Conservation (phyloP, 805 yeast species). For the Ogataea siamensis region DNA sequence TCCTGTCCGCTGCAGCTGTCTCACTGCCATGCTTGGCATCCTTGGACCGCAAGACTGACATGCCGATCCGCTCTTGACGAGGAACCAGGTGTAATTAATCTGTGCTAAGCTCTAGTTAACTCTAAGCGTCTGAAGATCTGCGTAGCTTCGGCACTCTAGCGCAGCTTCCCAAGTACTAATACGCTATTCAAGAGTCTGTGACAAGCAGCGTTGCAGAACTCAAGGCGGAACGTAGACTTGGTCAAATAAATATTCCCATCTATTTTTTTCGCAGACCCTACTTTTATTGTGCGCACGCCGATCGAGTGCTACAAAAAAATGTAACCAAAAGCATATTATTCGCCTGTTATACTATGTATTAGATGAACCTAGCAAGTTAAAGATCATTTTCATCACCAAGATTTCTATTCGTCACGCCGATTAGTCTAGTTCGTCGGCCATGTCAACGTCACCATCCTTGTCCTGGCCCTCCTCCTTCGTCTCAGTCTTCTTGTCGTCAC, state of each 20-base stretch:
- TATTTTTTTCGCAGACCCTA: slow-evolving; percentile 2
- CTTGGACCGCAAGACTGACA: slow-evolving; percentile 4
- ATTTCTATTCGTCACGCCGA: slow-evolving; percentile 10
- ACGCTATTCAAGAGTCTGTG: no score
- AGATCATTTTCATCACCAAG: slow-evolving; percentile 2
- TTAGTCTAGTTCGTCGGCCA: slow-evolving; percentile 30
- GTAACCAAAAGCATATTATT: slow-evolving; percentile 1
- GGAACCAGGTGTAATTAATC: no score
- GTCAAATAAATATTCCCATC: not conserved
- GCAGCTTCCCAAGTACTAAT: no score
- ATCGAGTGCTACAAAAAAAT: slow-evolving; percentile 3
- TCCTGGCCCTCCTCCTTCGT: slow-evolving; percentile 35
- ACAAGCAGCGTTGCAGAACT: not conserved
- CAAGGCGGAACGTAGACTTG: not conserved
- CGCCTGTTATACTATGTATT: slow-evolving; percentile 8
- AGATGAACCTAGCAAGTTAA: slow-evolving; percentile 9
- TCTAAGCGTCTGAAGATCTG: no score
- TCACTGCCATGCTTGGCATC: slow-evolving; percentile 1
- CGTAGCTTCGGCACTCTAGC: no score
- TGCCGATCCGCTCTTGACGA: slow-evolving; percentile 1
- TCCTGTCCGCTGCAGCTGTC: slow-evolving; percentile 8
- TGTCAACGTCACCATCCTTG: slow-evolving; percentile 37
- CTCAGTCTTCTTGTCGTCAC: slow-evolving; percentile 23
- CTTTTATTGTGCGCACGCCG: slow-evolving; percentile 1
- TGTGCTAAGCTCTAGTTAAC: no score